phyloP scores from a whole-genome alignment of 164 flowering plant species.

The Akebia trifoliata region DNA sequence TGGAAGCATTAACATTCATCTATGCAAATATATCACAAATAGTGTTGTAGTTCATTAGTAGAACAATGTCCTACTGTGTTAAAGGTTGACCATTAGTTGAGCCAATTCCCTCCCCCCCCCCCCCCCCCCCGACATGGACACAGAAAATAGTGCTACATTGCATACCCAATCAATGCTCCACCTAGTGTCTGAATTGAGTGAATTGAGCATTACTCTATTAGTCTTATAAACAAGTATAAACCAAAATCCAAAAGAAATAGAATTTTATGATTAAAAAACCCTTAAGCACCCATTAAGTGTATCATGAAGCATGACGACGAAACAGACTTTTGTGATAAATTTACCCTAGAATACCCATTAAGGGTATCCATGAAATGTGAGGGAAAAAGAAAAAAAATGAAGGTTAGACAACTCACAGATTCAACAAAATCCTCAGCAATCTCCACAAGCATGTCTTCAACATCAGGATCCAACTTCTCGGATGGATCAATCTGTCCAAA shows the following conservation, averaged over 20 bases:
- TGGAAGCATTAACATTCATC: background rate
- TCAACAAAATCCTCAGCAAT: conserved; percentile 93
- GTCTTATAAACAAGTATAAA: background rate
- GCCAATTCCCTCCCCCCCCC: too few relatives aligned
- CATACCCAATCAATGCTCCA: background rate
- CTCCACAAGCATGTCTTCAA: conserved; percentile 84
- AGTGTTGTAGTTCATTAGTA: background rate
- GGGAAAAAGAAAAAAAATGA: background rate
- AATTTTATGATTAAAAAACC: too few relatives aligned
- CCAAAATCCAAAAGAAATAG: too few relatives aligned
- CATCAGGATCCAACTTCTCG: conserved; percentile 81
- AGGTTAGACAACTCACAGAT: conserved; percentile 53
- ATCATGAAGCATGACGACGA: too few relatives aligned
- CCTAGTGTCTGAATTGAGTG: background rate
- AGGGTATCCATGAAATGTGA: too few relatives aligned
- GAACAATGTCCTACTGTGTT: background rate
- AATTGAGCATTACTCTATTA: too few relatives aligned
- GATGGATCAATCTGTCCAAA: conserved; percentile 70
- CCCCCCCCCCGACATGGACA: too few relatives aligned
- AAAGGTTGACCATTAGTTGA: too few relatives aligned
- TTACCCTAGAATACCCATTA: too few relatives aligned
- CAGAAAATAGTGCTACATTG: background rate
- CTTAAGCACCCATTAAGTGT: too few relatives aligned
- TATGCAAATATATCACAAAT: background rate
- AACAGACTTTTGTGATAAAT: too few relatives aligned